Percentiles rank a stretch among this genome's conserved stretches.
phyloP scores from a whole-genome alignment of 1,139 yeast species.

The Tardiomyces digboiensis region DNA sequence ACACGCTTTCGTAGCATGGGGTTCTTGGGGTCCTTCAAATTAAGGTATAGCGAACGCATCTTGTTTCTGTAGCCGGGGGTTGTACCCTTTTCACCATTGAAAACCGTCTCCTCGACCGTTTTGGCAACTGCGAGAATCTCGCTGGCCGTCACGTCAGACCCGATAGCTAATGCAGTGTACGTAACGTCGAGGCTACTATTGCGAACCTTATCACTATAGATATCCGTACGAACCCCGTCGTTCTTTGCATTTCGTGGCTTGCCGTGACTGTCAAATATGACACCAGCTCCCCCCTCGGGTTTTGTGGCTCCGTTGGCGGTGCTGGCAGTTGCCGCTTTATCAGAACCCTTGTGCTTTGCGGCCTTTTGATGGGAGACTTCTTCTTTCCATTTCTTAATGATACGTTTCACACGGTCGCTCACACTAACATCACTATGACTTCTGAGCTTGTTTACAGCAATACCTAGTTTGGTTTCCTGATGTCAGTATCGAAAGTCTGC shows the following conservation, averaged over 20 bases:
- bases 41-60: slow-evolving; percentile 74
- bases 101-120: slow-evolving; percentile 67
- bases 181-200: slow-evolving; percentile 78
- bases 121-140: slow-evolving; percentile 56
- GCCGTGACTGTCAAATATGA: slow-evolving; percentile 18
- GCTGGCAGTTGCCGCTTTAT: slow-evolving; percentile 2
- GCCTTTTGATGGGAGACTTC: slow-evolving; percentile 71
- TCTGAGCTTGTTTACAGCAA: slow-evolving; percentile 85
- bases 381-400: slow-evolving; percentile 86
- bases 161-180: slow-evolving; percentile 84
- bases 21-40: slow-evolving; percentile 80
- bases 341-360: slow-evolving; percentile 24
- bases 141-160: slow-evolving; percentile 50
- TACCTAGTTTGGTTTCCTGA: slow-evolving; percentile 91
- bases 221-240: slow-evolving; percentile 65
- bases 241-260: slow-evolving; percentile 61
- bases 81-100: slow-evolving; percentile 43
- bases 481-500: not conserved
- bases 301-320: slow-evolving; percentile 8
- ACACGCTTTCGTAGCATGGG: slow-evolving; percentile 72
- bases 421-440: slow-evolving; percentile 59
- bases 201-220: slow-evolving; percentile 70
- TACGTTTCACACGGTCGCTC: slow-evolving; percentile 61
- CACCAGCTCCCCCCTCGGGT: slow-evolving; percentile 3
- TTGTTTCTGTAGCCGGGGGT: slow-evolving; percentile 62